Evolutionary conservation across 108 stramenopile genomes (phyloP).

Genomic region (Seminavis robusta): DNA sequence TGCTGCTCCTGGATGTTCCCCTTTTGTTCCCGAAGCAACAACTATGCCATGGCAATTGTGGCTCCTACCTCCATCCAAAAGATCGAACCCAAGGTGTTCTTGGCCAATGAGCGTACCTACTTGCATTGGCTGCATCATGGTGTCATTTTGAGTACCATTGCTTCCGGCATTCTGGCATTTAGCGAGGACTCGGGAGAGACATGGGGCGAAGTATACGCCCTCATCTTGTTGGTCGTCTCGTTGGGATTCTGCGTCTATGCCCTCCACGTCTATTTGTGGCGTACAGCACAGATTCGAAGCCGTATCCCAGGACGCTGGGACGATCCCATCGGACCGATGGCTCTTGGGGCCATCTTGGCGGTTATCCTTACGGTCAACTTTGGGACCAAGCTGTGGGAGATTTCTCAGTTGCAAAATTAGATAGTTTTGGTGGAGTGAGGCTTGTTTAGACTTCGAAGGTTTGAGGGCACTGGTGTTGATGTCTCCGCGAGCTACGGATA

Average conservation of each 20-base stretch:
- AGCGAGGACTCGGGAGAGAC: conserved; percentile 46
- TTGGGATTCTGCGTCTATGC: conserved; percentile 84
- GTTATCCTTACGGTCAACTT: conserved; percentile 72
- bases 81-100: conserved; percentile 97
- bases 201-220: conserved; percentile 80
- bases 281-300: conserved; percentile 78
- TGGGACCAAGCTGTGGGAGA: conserved; percentile 48
- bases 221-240: conserved; percentile 72
- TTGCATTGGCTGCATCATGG: conserved; percentile 92
- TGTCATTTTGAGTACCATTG: conserved; percentile 79
- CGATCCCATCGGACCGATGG: conserved; percentile 82
- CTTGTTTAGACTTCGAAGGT: neutral
- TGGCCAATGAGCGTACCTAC: conserved; percentile 97
- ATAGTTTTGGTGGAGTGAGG: neutral
- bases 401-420: conserved; percentile 30
- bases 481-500: neutral
- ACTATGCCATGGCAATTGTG: conserved; percentile 37
- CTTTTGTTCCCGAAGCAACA: conserved; percentile 71
- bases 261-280: conserved; percentile 76
- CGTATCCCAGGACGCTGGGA: conserved; percentile 89
- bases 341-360: conserved; percentile 65
- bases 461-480: neutral
- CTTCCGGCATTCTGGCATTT: conserved; percentile 81
- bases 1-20: conserved; percentile 68
- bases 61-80: conserved; percentile 91